These are phyloP conservation scores for Carex kokanica DNA, from an alignment of 176 grass and related monocot genomes.

Conservation along the genomic window DNA sequence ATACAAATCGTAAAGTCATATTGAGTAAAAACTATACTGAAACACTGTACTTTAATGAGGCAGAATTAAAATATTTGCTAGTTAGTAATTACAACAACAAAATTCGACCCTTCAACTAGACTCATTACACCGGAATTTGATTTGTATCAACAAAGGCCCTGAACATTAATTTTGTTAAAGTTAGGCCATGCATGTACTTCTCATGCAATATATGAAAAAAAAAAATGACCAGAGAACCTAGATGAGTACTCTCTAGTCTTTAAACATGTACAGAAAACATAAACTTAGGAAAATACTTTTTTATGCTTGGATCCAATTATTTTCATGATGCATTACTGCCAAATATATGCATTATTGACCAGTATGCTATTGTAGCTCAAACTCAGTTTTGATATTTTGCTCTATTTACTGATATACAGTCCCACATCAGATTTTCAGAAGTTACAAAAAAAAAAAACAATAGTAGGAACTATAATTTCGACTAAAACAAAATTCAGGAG, in stretches of 20 bases:
- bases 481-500: neutral
- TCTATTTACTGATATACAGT: neutral
- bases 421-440: neutral
- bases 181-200: neutral
- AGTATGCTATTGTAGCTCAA: neutral
- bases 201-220: neutral
- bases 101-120: neutral
- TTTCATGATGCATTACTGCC: neutral
- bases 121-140: neutral
- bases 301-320: neutral
- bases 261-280: too few relatives aligned
- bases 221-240: neutral
- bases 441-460: neutral
- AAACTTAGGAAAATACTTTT: neutral
- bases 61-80: neutral
- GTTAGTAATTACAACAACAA: neutral
- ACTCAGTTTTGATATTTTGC: neutral
- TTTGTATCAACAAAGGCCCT: neutral
- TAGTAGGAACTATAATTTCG: neutral
- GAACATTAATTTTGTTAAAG: neutral
- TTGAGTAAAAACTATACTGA: neutral
- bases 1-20: neutral
- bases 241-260: too few relatives aligned
- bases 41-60: neutral
- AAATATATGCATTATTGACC: neutral